Base-by-base conservation (phyloP, 306 rosid species). In the Malus sylvestris region DNA sequence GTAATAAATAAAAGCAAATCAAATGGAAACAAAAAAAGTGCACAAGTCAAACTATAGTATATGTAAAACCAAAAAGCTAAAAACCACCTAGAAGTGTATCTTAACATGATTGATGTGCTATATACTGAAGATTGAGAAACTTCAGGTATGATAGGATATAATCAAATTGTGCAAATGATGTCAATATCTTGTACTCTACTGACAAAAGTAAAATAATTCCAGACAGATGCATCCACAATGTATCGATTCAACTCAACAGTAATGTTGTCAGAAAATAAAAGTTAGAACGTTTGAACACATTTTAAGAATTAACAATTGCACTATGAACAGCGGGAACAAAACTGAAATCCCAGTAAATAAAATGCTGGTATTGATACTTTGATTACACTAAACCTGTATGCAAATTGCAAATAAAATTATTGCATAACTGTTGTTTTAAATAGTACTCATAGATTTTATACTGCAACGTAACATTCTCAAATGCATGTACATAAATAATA, bases 401-500 rank as follows among this genome's bases (percentile, higher is more conserved):
- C 15, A 59, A 59, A 59, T 59, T 70, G 60, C n/a, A 55, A 29
- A 27, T 49, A 6, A 68, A 44, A 14, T 57, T 22, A 22, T 7
- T 30, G 46, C 5, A 32, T 52, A 49, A 32, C 2, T 14, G 14
- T 32, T n/a, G 64, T 30, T 71, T 57, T 23, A 49, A 10, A 70
- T 12, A 18, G 11, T 22, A 20, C 20, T 52, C 27, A 7, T 15
- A 20, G 20, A 13, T 46, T 53, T 52, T 51, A 38, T 38, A 7
- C 42, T 38, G 42, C 9, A 38, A 38, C 42, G 42, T 38, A 19
- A 23, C 70, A 57, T 38, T 55, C 11, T 35, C 58, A 73, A 58
- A 30, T 20, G 4, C 69, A 67, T 63, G 35, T 68, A 19, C 27
- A 68, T 64, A 46, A 74, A 38, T 4, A 2, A 42, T 81, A 92